Conservation (phyloP, 2,329 filamentous ascomycete genomes). For the Xylaria polymorpha region DNA sequence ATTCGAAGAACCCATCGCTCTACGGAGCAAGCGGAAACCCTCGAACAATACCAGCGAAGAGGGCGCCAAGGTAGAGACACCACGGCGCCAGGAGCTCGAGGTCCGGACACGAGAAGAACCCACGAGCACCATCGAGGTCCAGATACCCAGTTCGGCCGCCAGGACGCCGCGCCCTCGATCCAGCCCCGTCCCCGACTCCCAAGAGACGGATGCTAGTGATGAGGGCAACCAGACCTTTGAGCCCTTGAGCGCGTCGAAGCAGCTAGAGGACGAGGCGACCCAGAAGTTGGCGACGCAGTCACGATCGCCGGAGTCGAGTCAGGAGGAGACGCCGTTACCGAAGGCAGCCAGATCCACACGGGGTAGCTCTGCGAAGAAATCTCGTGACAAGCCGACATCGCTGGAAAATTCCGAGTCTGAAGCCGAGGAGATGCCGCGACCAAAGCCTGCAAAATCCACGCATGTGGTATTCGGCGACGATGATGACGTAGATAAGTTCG, state of each 20-base stretch:
- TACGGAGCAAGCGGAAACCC: conserved; percentile 42
- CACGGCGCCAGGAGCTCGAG: conserved; percentile 43
- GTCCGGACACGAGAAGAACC: conserved; percentile 43
- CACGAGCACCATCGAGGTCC: conserved; percentile 41
- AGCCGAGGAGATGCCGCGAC: conserved; percentile 32
- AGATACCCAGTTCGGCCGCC: conserved; percentile 41
- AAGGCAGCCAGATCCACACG: conserved; percentile 45
- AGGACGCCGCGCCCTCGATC: conserved; percentile 38
- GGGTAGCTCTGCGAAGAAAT: conserved; percentile 43
- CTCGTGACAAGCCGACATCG: not conserved
- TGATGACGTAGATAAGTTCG: conserved; percentile 50
- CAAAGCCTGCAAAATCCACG: conserved; percentile 45
- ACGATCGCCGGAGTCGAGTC: conserved; percentile 33
- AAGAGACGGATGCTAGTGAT: conserved; percentile 33
- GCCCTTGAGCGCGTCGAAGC: conserved; percentile 47
- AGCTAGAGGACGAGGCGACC: conserved; percentile 49
- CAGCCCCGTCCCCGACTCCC: conserved; percentile 42
- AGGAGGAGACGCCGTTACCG: conserved; percentile 37
- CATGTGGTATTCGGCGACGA: conserved; percentile 51
- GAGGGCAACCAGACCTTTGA: conserved; percentile 35
- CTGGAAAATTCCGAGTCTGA: conserved; percentile 36
- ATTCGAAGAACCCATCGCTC: conserved; percentile 33
- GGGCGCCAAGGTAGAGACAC: conserved; percentile 26
- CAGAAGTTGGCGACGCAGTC: conserved; percentile 44
- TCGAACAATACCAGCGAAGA: conserved; percentile 19